Evolutionary conservation across 345 rosid species (phyloP).

Genomic region (Cardamine resedifolia): DNA sequence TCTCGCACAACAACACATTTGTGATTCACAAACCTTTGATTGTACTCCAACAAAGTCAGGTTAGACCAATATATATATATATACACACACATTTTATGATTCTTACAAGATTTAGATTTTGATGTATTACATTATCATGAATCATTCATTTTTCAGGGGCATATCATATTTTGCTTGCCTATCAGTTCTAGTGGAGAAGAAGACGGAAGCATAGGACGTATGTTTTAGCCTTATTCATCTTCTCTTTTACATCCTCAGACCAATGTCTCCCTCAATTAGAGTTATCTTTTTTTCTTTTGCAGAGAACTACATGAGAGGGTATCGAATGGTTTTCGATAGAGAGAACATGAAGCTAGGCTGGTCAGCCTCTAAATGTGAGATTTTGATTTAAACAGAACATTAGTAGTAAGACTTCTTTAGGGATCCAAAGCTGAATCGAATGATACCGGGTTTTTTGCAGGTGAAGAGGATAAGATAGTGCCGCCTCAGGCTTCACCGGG

Average conservation of each 20-base stretch:
- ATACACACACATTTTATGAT: background rate
- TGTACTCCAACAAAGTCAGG: slow-evolving; percentile 61
- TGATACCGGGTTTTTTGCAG: slow-evolving; percentile 37
- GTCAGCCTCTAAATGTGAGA: slow-evolving; percentile 83
- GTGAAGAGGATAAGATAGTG: slow-evolving; percentile 52
- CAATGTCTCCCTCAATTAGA: background rate
- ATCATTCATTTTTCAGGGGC: slow-evolving; percentile 42
- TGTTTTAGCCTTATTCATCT: slow-evolving; percentile 11
- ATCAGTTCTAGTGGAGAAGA: slow-evolving; percentile 54
- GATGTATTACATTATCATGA: slow-evolving; percentile 8
- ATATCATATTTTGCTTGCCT: slow-evolving; percentile 65
- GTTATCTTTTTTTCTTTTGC: slow-evolving; percentile 30
- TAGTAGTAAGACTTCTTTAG: background rate
- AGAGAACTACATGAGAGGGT: slow-evolving; percentile 88
- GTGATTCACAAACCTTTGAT: slow-evolving; percentile 70
- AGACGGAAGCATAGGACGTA: slow-evolving; percentile 76
- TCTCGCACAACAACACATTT: slow-evolving; percentile 69
- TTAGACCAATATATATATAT: slow-evolving; percentile 28
- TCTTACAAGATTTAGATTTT: background rate
- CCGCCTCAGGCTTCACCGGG: slow-evolving; percentile 49
- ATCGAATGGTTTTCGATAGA: slow-evolving; percentile 75
- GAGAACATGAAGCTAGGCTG: slow-evolving; percentile 82
- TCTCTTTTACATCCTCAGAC: background rate
- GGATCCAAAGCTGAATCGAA: background rate
- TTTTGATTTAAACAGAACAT: background rate